phyloP scores from a whole-genome alignment of 139 green algal species.

The Axilococcus clingmanii region DNA sequence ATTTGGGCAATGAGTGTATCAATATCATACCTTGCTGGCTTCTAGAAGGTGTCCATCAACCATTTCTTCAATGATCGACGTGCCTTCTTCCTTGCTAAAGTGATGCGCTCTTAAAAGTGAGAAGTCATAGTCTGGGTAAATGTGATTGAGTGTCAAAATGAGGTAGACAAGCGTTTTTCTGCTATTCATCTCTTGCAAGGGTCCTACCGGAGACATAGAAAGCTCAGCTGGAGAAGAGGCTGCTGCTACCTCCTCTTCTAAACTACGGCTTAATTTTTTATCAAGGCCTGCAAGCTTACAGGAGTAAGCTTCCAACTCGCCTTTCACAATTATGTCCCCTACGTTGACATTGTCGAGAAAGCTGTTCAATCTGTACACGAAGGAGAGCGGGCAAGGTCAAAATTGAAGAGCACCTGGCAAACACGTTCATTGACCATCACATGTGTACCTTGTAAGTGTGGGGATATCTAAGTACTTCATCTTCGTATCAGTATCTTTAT shows the following conservation, averaged over 20 bases:
- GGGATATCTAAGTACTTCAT: conserved; percentile 68
- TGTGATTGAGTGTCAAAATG: conserved; percentile 97
- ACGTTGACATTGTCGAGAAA: conserved; percentile 87
- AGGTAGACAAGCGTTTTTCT: conserved; percentile 97
- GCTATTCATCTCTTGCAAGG: conserved; percentile 47
- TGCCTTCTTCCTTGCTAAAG: conserved; percentile 78
- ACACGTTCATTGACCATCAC: too few species aligned
- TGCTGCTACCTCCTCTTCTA: conserved; percentile 82
- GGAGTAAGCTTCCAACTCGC: conserved; percentile 86
- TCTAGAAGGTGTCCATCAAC: conserved; percentile 84
- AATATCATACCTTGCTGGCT: conserved; percentile 71
- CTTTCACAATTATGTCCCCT: conserved; percentile 78
- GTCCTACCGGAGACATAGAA: conserved; percentile 79
- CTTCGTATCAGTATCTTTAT: too few species aligned
- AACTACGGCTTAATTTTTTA: conserved; percentile 88
- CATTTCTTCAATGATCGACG: conserved; percentile 61
- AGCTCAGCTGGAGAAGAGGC: conserved; percentile 56
- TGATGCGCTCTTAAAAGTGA: conserved; percentile 78
- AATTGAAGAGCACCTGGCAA: not conserved
- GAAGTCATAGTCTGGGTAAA: conserved; percentile 95
- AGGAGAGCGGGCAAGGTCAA: too few species aligned
- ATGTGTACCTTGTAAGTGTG: conserved; percentile 43
- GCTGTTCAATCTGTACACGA: conserved; percentile 53
- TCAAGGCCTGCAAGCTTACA: conserved; percentile 97
- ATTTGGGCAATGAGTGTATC: too few species aligned